These are phyloP conservation scores for Mycosarcoma maydis DNA, from an alignment of 1,284 basidiomycete species.

Conservation along the genomic window DNA sequence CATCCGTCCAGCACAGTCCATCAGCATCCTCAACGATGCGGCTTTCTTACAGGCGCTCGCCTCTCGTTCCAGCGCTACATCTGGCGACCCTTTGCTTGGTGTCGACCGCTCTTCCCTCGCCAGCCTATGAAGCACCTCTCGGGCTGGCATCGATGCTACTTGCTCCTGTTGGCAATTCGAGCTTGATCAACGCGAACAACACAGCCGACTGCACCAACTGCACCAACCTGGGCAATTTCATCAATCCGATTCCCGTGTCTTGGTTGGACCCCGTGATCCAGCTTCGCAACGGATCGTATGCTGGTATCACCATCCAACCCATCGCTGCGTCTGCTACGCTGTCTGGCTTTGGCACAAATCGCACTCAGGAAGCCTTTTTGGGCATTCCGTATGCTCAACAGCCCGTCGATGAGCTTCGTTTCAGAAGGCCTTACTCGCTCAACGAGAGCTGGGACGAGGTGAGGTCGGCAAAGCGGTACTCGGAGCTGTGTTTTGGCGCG, in stretches of 20 bases:
- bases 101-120: neutral
- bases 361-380: constrained; percentile 26
- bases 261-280: constrained; percentile 21
- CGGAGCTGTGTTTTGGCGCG: constrained; percentile 24
- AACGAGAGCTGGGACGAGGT: constrained; percentile 16
- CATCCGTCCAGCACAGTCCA: too few relatives aligned
- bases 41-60: neutral
- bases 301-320: constrained; percentile 19
- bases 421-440: constrained; percentile 7
- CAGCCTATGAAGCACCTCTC: neutral
- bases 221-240: constrained; percentile 41
- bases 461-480: constrained; percentile 29
- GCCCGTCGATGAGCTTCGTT: constrained; percentile 16
- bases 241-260: constrained; percentile 20
- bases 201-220: constrained; percentile 32
- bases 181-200: constrained; percentile 28
- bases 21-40: too few relatives aligned
- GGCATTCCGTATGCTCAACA: constrained; percentile 44
- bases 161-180: neutral
- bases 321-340: constrained; percentile 18
- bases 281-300: constrained; percentile 31
- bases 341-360: constrained; percentile 27
- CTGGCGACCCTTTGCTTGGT: neutral
- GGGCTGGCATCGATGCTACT: neutral
- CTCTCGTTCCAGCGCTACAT: neutral